These are phyloP conservation scores for Nematocida ausubeli DNA, from an alignment of 371 early-diverging fungal species.

Conservation along the genomic window DNA sequence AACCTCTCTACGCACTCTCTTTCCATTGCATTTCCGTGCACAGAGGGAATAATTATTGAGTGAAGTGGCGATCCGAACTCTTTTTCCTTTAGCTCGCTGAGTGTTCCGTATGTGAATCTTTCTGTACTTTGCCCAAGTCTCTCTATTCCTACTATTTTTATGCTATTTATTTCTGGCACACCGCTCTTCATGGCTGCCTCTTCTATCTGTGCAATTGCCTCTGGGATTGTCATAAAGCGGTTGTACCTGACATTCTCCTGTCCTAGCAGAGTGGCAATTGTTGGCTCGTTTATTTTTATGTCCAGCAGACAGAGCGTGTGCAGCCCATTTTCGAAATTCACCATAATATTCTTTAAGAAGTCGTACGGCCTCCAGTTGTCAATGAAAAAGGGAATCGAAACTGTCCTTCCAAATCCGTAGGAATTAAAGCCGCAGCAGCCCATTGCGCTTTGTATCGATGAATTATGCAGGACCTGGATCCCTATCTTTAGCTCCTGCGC, in stretches of 20 bases:
- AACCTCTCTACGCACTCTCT: conserved; percentile 69
- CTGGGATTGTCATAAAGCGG: conserved; percentile 90
- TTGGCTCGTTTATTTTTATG: conserved; percentile 96
- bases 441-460: conserved; percentile 94
- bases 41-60: conserved; percentile 80
- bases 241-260: conserved; percentile 40
- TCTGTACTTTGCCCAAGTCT: conserved; percentile 80
- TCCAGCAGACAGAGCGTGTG: conserved; percentile 95
- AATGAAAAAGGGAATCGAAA: conserved; percentile 94
- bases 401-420: conserved; percentile 93
- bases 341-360: conserved; percentile 84
- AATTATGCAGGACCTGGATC: conserved; percentile 86
- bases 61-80: conserved; percentile 88
- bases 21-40: conserved; percentile 85
- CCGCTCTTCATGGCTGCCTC: conserved; percentile 73
- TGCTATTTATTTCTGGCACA: conserved; percentile 69
- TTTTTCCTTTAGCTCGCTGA: conserved; percentile 73
- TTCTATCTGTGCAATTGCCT: conserved; percentile 81
- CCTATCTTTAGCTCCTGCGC: conserved; percentile 79
- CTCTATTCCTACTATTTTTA: conserved; percentile 83
- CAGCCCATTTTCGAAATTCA: conserved; percentile 76
- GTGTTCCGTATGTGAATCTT: conserved; percentile 77
- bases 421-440: conserved; percentile 93
- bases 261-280: conserved; percentile 71
- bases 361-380: conserved; percentile 90